Conservation (phyloP, 2,329 filamentous ascomycete genomes). For the Tympanopsis confertula region DNA sequence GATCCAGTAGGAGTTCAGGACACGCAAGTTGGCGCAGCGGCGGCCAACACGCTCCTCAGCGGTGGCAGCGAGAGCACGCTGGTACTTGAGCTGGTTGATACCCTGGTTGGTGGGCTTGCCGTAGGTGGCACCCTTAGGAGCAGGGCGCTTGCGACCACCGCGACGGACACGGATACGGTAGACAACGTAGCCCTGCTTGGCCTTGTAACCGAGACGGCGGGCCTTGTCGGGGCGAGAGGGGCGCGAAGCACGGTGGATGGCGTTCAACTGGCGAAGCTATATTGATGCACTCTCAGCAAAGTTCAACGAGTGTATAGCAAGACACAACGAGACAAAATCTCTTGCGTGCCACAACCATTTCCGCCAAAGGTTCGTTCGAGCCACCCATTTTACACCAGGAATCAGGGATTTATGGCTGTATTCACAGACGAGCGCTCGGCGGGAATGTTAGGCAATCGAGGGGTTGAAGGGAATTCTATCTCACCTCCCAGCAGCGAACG, state of each 20-base stretch:
- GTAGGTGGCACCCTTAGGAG: slow-evolving; percentile 95
- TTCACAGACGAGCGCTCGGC: not conserved
- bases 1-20: slow-evolving; percentile 99
- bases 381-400: no score
- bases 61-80: slow-evolving; percentile 93
- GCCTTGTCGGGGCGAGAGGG: slow-evolving; percentile 99
- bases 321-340: slow-evolving; percentile 36
- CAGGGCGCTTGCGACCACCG: slow-evolving; percentile 96
- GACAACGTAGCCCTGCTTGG: slow-evolving; percentile 99
- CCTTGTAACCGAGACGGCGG: slow-evolving; percentile 99
- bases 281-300: slow-evolving; percentile 99
- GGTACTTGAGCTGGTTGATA: slow-evolving; percentile 99
- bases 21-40: slow-evolving; percentile 96
- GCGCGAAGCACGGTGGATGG: slow-evolving; percentile 97
- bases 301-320: slow-evolving; percentile 99
- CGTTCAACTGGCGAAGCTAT: slow-evolving; percentile 99
- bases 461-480: slow-evolving; percentile 33
- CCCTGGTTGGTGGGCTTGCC: slow-evolving; percentile 99
- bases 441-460: slow-evolving; percentile 13
- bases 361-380: not conserved
- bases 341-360: not conserved
- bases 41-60: slow-evolving; percentile 99
- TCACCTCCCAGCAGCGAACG: slow-evolving; percentile 99
- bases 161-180: slow-evolving; percentile 97
- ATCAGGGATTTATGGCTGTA: no score